Evolutionary conservation across 2,329 filamentous ascomycete genomes (phyloP), one percentile per base, ranked within the genome.

Genomic region (Zymoseptoria brevis): DNA sequence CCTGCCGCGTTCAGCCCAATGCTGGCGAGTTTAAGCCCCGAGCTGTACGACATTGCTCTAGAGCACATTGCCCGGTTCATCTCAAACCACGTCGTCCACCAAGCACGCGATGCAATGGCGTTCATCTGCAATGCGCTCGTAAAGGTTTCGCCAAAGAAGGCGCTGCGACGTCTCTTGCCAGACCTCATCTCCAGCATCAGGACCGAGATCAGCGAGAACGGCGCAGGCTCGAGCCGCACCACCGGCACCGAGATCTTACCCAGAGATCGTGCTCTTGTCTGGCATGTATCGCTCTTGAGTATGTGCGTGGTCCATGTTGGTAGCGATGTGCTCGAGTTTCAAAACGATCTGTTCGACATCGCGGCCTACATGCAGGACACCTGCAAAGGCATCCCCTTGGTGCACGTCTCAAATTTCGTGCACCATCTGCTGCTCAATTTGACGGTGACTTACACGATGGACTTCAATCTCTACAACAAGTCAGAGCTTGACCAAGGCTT

Each of bases 251-350:
- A 99, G 73, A 91, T 97, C 50, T 81, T 99, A 19, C 94, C 94
- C 8, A 85, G 94, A 65, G 94, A 99, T 72, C 83, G 94, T 57
- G 94, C 90, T 3, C 79, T 99, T 16, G 92, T 99, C 0, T 99
- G 95, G 95, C 90, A 97, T 71, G 84, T 97, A 60, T 96, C 90
- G 74, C 91, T 99, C 80, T 83, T 99, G 4, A 96, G 92, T 71
- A 99, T 99, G 93, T 94, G 90, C 60, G 90, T 96, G 21, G 94
- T 99, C 2, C 94, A 99, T 69, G 91, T 99, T 52, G 94, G 94
- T 35, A 85, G 87, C 64, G 89, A 94, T 66, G 89, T 97, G 13
- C 80, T 99, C 61, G 87, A 88, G 61, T 95, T 96, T 79, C 90
- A 91, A 74, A 80, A 90, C 55, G 89, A 97, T 54, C 83, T 99